Conservation (phyloP, 768 basidiomycete genomes). For the Mycena kentingensis region DNA sequence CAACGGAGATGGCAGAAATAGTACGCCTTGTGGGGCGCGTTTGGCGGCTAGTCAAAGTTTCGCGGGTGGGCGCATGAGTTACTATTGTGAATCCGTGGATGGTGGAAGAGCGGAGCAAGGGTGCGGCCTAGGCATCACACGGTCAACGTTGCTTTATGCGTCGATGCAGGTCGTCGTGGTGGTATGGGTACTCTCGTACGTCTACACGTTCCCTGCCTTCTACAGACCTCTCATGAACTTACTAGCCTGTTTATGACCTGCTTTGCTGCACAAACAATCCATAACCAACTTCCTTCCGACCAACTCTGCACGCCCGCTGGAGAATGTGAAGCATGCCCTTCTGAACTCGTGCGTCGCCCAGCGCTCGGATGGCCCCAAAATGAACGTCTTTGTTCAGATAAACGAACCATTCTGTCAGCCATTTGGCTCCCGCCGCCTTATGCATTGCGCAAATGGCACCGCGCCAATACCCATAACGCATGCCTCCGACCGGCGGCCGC, state of each 20-base stretch:
- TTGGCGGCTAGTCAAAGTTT: no score
- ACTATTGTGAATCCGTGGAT: no score
- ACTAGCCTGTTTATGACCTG: constrained; percentile 31
- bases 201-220: background rate
- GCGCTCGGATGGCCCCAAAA: no score
- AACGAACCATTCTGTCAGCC: constrained; percentile 91
- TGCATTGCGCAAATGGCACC: constrained; percentile 68
- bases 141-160: constrained; percentile 5
- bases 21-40: no score
- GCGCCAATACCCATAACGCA: constrained; percentile 26
- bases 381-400: constrained; percentile 46
- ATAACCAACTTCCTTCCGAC: constrained; percentile 20
- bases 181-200: background rate
- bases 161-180: background rate
- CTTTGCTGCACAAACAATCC: constrained; percentile 16
- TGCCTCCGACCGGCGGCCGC: constrained; percentile 23
- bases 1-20: no score
- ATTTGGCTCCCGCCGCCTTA: constrained; percentile 89
- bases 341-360: constrained; percentile 56
- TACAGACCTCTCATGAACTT: constrained; percentile 15
- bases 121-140: no score
- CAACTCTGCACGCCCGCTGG: constrained; percentile 58
- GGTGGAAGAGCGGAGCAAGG: no score
- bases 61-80: no score
- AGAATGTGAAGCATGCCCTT: constrained; percentile 63